Percentiles rank a stretch among this genome's conserved stretches.
phyloP scores from a whole-genome alignment of 1,284 basidiomycete genomes.

The Sanguinoderma infundibulare region DNA sequence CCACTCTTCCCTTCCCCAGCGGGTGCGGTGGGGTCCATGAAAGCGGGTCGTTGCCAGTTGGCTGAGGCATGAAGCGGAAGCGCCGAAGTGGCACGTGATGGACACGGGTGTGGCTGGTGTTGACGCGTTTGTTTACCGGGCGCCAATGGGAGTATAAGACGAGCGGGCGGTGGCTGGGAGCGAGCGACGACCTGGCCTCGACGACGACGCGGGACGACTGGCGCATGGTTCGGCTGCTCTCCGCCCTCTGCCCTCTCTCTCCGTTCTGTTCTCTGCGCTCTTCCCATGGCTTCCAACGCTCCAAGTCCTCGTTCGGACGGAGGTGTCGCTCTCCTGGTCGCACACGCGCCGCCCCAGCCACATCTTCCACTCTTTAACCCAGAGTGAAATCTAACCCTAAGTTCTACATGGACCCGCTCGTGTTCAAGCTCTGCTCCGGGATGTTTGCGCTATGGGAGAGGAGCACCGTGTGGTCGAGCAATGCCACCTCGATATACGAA shows the following conservation, averaged over 20 bases:
- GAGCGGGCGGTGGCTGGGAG: not conserved
- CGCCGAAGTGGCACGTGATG: too few species aligned
- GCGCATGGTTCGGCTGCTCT: slow-evolving; percentile 10
- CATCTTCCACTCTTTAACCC: slow-evolving; percentile 34
- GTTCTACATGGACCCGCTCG: slow-evolving; percentile 37
- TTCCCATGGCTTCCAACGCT: slow-evolving; percentile 32
- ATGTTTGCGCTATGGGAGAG: slow-evolving; percentile 25
- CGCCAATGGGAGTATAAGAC: not conserved
- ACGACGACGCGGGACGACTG: slow-evolving; percentile 21
- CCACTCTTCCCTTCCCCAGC: too few species aligned
- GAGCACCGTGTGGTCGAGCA: slow-evolving; percentile 28
- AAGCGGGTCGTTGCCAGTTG: too few species aligned
- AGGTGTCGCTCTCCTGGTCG: slow-evolving; percentile 20
- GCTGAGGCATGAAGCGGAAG: too few species aligned
- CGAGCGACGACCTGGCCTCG: slow-evolving; percentile 11
- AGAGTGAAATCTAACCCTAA: slow-evolving; percentile 59
- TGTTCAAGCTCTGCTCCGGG: slow-evolving; percentile 39
- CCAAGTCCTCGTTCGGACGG: slow-evolving; percentile 30
- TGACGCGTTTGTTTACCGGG: slow-evolving; percentile 2
- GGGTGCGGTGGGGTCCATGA: too few species aligned
- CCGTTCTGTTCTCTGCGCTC: slow-evolving; percentile 11
- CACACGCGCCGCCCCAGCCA: slow-evolving; percentile 34
- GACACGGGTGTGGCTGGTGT: not conserved
- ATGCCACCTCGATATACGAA: slow-evolving; percentile 18
- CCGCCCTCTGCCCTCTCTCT: not conserved